phyloP scores from a whole-genome alignment of 2,329 filamentous ascomycete species.

The Cordyceps cicadae region DNA sequence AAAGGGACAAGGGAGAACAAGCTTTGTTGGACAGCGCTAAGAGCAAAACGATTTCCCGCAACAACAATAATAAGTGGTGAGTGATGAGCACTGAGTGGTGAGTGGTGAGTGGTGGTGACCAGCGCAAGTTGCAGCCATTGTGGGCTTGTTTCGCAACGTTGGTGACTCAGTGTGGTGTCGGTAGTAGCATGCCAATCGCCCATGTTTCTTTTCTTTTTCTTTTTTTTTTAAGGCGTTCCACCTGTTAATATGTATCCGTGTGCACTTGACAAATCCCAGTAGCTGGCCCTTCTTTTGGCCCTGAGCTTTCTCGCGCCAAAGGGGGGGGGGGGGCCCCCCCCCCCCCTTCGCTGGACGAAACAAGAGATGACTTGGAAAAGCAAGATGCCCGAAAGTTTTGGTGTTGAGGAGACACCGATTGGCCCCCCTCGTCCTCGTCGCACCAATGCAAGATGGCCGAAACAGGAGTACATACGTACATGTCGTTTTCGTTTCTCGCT shows the following conservation, averaged over 20 bases:
- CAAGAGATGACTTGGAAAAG: background rate
- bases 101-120: background rate
- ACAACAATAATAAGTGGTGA: background rate
- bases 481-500: too few relatives aligned
- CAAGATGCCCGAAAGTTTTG: background rate
- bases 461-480: background rate
- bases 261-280: too few relatives aligned
- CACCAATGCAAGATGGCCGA: background rate
- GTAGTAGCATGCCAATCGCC: background rate
- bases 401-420: background rate
- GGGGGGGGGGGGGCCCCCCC: too few relatives aligned
- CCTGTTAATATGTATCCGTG: background rate
- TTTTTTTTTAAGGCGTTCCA: background rate
- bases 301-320: background rate
- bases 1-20: conserved; percentile 1
- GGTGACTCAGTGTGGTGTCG: conserved; percentile 4
- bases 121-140: conserved; percentile 7
- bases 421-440: background rate
- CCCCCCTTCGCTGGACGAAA: too few relatives aligned
- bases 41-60: conserved; percentile 1
- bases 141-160: background rate
- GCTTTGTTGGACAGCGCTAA: background rate
- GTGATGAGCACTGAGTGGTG: background rate
- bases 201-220: background rate
- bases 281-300: background rate